Evolutionary conservation across 345 rosid species (phyloP).

Genomic region (Mangifera indica): DNA sequence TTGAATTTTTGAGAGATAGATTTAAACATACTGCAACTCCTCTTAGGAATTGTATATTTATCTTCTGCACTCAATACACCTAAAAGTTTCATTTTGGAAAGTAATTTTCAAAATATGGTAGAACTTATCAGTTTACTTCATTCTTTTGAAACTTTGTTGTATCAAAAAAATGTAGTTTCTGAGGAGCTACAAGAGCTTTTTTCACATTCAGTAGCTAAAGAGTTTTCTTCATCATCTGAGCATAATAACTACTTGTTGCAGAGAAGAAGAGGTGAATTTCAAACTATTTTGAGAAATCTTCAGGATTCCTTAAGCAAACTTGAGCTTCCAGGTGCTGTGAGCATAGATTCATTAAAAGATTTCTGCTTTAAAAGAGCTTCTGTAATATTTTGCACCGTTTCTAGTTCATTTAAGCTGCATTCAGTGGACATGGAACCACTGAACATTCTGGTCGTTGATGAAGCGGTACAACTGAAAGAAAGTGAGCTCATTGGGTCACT

Average conservation of each 20-base stretch:
- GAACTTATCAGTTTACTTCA: constrained; percentile 22
- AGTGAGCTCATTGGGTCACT: constrained; percentile 41
- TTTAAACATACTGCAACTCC: constrained; percentile 8
- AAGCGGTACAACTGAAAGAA: constrained; percentile 59
- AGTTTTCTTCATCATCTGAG: not conserved
- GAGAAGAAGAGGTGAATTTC: constrained; percentile 29
- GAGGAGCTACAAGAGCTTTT: constrained; percentile 25
- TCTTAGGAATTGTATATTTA: constrained; percentile 24
- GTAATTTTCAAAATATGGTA: constrained; percentile 4
- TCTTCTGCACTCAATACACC: constrained; percentile 34
- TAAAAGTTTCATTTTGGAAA: constrained; percentile 15
- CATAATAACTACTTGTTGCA: not conserved
- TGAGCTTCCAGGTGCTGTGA: constrained; percentile 19
- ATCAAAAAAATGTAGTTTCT: constrained; percentile 18
- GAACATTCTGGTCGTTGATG: constrained; percentile 48
- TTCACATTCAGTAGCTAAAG: constrained; percentile 9
- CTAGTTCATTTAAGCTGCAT: constrained; percentile 33
- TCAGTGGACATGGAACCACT: constrained; percentile 21
- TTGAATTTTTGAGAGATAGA: constrained; percentile 23
- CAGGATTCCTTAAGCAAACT: constrained; percentile 17
- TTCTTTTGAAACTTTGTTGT: constrained; percentile 22
- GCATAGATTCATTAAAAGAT: not conserved
- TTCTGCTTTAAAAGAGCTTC: constrained; percentile 38
- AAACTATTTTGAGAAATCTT: constrained; percentile 18
- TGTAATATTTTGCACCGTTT: constrained; percentile 43